A percentile compares a stretch with the other conserved stretches of the same genome.
Conservation (phyloP, 164 flowering plant species). For the Echeveria elegans region DNA sequence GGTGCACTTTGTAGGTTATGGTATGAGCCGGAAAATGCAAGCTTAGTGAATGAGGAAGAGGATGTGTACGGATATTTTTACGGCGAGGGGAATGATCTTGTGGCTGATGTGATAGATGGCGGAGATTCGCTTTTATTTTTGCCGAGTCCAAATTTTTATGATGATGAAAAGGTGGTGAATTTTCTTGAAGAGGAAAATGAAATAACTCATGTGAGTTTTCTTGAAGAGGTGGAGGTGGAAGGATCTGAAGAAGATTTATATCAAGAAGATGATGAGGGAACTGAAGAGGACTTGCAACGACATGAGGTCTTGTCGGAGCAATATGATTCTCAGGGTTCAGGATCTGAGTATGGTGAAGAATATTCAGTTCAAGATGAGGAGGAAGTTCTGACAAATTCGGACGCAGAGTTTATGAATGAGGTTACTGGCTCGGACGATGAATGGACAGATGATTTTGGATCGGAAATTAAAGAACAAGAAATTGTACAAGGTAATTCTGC, state of each 20-base stretch:
- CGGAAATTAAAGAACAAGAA: neutral
- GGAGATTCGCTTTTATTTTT: slow-evolving; percentile 39
- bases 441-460: neutral
- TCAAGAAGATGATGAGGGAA: neutral
- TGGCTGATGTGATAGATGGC: slow-evolving; percentile 36
- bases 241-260: slow-evolving; percentile 16
- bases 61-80: slow-evolving; percentile 13
- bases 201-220: slow-evolving; percentile 7
- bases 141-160: slow-evolving; percentile 14
- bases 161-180: slow-evolving; percentile 17
- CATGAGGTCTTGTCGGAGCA: neutral
- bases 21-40: slow-evolving; percentile 21
- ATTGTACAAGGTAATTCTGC: neutral
- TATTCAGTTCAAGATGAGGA: slow-evolving; percentile 8
- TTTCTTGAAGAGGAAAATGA: slow-evolving; percentile 16
- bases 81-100: slow-evolving; percentile 24
- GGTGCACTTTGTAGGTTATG: slow-evolving; percentile 23
- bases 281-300: neutral
- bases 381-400: neutral
- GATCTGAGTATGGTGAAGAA: neutral
- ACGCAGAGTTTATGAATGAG: neutral
- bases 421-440: neutral
- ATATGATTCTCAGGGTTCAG: neutral
- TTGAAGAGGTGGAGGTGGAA: neutral
- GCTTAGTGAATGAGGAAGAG: slow-evolving; percentile 24